phyloP scores from a whole-genome alignment of 257 asterid genomes.

The Marsdenia floribunda region DNA sequence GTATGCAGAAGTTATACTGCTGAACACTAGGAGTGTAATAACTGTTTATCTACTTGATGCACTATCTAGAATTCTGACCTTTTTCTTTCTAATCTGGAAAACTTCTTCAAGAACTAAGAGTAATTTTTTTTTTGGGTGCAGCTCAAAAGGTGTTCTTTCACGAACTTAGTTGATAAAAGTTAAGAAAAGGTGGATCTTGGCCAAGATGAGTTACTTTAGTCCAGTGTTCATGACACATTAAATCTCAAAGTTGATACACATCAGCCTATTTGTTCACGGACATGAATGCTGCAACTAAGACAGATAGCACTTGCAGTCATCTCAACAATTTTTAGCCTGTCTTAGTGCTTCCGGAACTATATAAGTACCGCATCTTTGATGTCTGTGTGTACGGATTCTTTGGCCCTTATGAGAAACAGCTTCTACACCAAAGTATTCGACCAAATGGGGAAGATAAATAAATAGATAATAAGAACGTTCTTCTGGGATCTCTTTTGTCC shows the following conservation, averaged over 20 bases:
- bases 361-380: neutral
- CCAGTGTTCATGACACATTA: neutral
- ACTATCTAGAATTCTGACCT: neutral
- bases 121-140: conserved; percentile 27
- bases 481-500: neutral
- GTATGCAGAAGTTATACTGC: neutral
- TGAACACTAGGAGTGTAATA: neutral
- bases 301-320: neutral
- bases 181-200: conserved; percentile 6
- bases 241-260: neutral
- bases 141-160: conserved; percentile 82
- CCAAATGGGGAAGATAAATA: neutral
- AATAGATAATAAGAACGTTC: neutral
- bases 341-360: neutral
- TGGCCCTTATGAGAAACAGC: neutral
- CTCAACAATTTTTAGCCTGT: neutral
- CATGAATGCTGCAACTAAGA: neutral
- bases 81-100: too few relatives aligned
- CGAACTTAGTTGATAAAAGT: conserved; percentile 38
- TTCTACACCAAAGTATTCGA: neutral
- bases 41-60: neutral
- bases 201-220: neutral
- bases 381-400: neutral
- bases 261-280: neutral
- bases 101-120: neutral